Base-by-base conservation (phyloP, 2,329 filamentous ascomycete species). In the Penicillium decumbens region DNA sequence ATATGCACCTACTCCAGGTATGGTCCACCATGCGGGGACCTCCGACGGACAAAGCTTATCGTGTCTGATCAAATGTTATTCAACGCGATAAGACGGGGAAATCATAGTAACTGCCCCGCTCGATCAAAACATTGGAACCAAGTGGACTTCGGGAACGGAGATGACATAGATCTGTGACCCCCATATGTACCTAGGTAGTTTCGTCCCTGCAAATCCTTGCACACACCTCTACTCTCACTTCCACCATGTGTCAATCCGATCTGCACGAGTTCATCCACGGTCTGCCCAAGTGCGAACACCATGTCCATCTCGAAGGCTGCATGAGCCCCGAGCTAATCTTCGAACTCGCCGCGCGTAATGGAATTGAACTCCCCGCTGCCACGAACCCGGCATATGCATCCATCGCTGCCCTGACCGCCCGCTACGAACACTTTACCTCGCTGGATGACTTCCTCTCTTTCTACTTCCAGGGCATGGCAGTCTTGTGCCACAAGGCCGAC, bases 251-350 rank as follows among this genome's bases (percentile, higher is more conserved):
- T 68, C 72, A 79, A 60, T 71, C 73, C 30, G 60, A 71, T 12
- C 68, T 82, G 44, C 81, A 83, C 69, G 66, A 74, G 37, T 82
- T 88, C 65, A 76, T 90, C 32, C 69, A 73, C 44, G 77, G 77
- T 28, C 78, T 91, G 27, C 87, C 87, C 55, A 91, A 91, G 75
- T 88, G 84, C 71, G 88, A 92, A 67, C 87, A 90, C 64, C 88
- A 91, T 70, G 80, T 91, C 46, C 88, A 92, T 65, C 77, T 92
- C 29, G 87, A 91, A 69, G 88, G 88, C 47, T 84, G 85, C 10
- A 77, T 92, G 32, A 82, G 83, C 35, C 85, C 87, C 1, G 72
- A 77, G 47, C 75, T 89, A 33, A 80, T 90, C 54, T 91, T 90
- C 73, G 63, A 75, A 27, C 80, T 92, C 4, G 84, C 88, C 5